Percentiles rank a stretch among this genome's conserved stretches.
Conservation (phyloP, 768 basidiomycete species). For the Gymnopilus dilepis region DNA sequence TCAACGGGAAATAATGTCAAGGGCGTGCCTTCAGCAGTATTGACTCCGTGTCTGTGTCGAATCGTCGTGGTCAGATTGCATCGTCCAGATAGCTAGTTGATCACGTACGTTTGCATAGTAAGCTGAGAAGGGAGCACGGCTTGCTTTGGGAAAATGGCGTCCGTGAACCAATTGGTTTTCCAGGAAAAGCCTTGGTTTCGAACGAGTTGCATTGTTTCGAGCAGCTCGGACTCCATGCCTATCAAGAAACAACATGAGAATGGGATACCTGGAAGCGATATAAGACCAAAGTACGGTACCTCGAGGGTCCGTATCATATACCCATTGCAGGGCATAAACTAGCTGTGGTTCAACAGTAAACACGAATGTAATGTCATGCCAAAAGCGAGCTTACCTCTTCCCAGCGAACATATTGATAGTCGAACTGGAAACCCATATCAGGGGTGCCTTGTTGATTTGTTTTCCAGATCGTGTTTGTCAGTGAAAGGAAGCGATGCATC, state of each 20-base stretch:
- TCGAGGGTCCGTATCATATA: conserved; percentile 45
- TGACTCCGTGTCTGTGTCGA: conserved; percentile 42
- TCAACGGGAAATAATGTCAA: neutral
- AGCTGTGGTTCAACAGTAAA: conserved; percentile 27
- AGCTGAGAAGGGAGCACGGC: conserved; percentile 33
- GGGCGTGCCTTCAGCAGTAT: conserved; percentile 40
- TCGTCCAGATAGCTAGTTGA: neutral
- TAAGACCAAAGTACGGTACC: conserved; percentile 24
- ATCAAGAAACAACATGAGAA: neutral
- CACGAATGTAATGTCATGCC: neutral
- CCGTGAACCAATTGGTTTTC: conserved; percentile 47
- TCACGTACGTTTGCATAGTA: conserved; percentile 38
- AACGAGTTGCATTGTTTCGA: conserved; percentile 48
- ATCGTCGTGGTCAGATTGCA: neutral
- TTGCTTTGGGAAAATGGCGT: conserved; percentile 39
- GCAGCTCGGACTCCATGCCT: conserved; percentile 41
- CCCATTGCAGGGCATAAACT: conserved; percentile 44
- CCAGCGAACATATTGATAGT: conserved; percentile 48
- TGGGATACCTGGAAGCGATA: neutral
- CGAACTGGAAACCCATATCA: conserved; percentile 45
- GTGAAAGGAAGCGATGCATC: conserved; percentile 42
- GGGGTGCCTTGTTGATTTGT: conserved; percentile 40
- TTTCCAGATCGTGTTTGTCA: conserved; percentile 41
- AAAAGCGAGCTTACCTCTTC: conserved; percentile 37
- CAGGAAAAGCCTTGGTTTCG: conserved; percentile 44